Base-by-base conservation (phyloP, 345 rosid genomes). In the Mercurialis annua region DNA sequence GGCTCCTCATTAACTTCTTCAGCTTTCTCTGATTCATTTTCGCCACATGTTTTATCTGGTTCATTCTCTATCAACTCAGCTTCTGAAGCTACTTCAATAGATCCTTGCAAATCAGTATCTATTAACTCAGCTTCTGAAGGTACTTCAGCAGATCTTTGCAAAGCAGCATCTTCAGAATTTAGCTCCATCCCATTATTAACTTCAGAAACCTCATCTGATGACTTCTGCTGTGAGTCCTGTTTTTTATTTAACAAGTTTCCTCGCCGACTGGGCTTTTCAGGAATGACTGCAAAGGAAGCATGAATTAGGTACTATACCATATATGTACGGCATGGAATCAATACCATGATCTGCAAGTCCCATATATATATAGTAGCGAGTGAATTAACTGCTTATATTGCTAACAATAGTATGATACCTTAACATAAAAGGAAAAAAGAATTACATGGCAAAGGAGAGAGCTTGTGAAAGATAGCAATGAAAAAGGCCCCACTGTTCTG, bases 401-500 rank as follows among this genome's bases (percentile, higher is more conserved):
- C 51, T 26, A 6, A 50, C 17, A 64, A 31, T 24, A 34, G 16
- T n/a, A 33, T 44, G 38, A 30, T 24, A 30, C 46, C 5, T 50
- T 30, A 46, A 51, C 1, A 40, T 40, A 36, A 36, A 36, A 36
- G 4, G 9, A 36, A 36, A 36, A 3, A 36, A 4, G 9, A 65
- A 23, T 72, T 73, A 89, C 98, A 96, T 76, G 97, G 89, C 71
- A 92, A 75, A 48, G 85, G 70, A 56, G 86, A 90, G 72, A 83
- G 71, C 78, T 94, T 94, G 63, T 82, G 84, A 62, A 91, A 78
- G 53, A 92, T 92, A 38, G 97, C 98, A 64, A 94, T 80, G 77
- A 94, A 94, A 76, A 94, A 94, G 50, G 97, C 93, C 65, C 97
- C 99, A 10, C 87, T 80, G 79, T 91, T 94, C 80, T 94, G 99